Conservation (phyloP, 2,329 filamentous ascomycete genomes). For the Fusarium sp. region DNA sequence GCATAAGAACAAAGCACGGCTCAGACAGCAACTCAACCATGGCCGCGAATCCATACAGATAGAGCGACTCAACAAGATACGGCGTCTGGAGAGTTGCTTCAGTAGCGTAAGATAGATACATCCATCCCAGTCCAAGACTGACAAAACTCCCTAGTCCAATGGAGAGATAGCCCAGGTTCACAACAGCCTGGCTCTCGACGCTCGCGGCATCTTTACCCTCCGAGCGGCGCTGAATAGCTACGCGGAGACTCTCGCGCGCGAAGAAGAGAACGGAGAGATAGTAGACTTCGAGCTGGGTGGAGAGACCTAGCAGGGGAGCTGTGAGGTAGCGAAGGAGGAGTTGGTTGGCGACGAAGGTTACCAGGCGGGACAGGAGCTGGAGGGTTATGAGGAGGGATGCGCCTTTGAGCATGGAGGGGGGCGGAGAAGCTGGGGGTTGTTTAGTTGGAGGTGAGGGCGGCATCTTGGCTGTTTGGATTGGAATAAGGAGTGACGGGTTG, state of each 20-base stretch:
- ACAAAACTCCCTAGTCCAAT: conserved; percentile 73
- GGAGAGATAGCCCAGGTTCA: conserved; percentile 89
- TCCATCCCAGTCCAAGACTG: conserved; percentile 68
- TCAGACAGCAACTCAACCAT: conserved; percentile 83
- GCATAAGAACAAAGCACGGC: conserved; percentile 87
- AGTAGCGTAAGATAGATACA: conserved; percentile 69
- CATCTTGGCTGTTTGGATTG: conserved; percentile 6
- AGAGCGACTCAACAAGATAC: conserved; percentile 65
- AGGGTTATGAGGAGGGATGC: conserved; percentile 87
- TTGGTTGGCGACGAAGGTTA: conserved; percentile 94
- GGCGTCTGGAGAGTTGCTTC: conserved; percentile 64
- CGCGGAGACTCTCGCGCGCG: conserved; percentile 86
- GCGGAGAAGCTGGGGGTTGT: background rate
- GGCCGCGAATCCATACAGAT: conserved; percentile 65
- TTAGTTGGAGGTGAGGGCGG: background rate
- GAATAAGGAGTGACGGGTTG: background rate
- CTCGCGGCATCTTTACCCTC: conserved; percentile 27
- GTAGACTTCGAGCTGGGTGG: conserved; percentile 91
- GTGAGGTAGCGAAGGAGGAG: conserved; percentile 87
- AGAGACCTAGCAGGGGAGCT: conserved; percentile 82
- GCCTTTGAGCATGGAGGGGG: conserved; percentile 65
- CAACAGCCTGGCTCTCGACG: conserved; percentile 72
- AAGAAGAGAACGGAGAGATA: conserved; percentile 95
- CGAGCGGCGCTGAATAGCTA: conserved; percentile 84
- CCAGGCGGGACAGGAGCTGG: conserved; percentile 83